Evolutionary conservation across 192 early-diverging fungal species (phyloP), one percentile per base, ranked within the genome.

Genomic region (Kappamyces sp.): DNA sequence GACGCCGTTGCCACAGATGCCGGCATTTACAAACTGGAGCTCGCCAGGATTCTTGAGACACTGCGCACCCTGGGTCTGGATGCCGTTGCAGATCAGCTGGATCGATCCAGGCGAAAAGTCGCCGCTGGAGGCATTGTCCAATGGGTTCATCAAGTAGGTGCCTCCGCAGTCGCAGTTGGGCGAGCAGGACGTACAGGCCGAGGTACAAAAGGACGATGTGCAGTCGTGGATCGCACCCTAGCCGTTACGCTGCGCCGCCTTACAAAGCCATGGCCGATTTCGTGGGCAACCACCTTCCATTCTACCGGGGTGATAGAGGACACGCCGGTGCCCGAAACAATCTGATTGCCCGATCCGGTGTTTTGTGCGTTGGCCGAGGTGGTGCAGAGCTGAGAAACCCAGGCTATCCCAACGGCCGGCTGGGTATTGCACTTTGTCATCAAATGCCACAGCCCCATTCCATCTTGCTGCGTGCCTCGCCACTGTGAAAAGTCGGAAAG

Each of bases 221-320:
- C 94, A 97, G 66, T 97, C 94, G 65, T 97, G 92, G 51, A 77
- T 77, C 1, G 92, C 92, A 40, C 92, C 91, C 65, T 79, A 69
- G 52, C 61, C 32, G 10, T 65, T 49, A 7, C 9, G 31, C 5
- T 32, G 40, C n/a, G 7, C 42, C 23, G 23, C 23, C n/a, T 6
- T 12, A 54, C 42, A 47, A 42, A 51, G 33, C 44, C 71, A 62
- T 94, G 92, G 23, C 92, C 91, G 66, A 94, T 83, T 70, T 94
- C 94, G 65, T 97, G 94, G 32, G 94, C 94, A 6, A 94, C 85
- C 2, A 93, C 86, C 73, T 91, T 91, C 92, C 92, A 97, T 67
- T 92, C 89, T 55, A 84, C 84, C n/a, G 82, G 77, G 12, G 80
- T 83, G n/a, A 83, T 79, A 0, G 92, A 87, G 12, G 88, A 91